Conservation (phyloP, 768 basidiomycete species). For the Calocera cornea region DNA sequence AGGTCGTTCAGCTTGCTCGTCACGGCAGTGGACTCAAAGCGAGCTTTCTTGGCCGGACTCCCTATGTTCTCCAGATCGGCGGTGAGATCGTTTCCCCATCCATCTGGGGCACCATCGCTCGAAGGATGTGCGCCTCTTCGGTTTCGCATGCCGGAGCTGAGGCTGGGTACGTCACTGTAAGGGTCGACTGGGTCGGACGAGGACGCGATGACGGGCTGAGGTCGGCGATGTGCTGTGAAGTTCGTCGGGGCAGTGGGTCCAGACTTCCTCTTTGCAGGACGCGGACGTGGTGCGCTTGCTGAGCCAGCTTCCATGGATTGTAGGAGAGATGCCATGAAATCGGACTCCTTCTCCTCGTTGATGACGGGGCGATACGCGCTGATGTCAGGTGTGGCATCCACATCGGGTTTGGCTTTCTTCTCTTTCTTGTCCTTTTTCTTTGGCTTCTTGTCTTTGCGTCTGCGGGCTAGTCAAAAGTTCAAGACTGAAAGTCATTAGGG, state of each 20-base stretch:
- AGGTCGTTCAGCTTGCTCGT: background rate
- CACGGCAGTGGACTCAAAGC: background rate
- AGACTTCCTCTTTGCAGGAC: constrained; percentile 16
- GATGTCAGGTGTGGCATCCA: constrained; percentile 40
- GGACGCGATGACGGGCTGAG: constrained; percentile 18
- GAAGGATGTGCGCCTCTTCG: background rate
- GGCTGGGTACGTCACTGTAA: constrained; percentile 1
- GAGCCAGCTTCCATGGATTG: constrained; percentile 48
- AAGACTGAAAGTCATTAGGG: background rate
- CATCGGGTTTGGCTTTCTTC: constrained; percentile 32
- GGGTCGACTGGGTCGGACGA: constrained; percentile 8
- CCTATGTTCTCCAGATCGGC: background rate
- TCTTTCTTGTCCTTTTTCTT: constrained; percentile 34
- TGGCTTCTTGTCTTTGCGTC: constrained; percentile 25
- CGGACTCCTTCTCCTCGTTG: constrained; percentile 67
- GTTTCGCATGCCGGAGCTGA: background rate
- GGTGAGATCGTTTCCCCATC: background rate
- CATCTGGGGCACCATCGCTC: background rate
- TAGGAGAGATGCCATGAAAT: constrained; percentile 76
- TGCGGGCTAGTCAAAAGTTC: background rate
- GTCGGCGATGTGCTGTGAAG: constrained; percentile 12
- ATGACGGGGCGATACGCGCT: constrained; percentile 67
- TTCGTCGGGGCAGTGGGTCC: constrained; percentile 12
- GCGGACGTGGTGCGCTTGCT: constrained; percentile 23
- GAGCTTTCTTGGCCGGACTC: background rate